Percentiles rank a stretch among this genome's conserved stretches.
These are phyloP conservation scores for Termitomyces sp. DNA, from an alignment of 768 basidiomycete species.

Conservation along the genomic window DNA sequence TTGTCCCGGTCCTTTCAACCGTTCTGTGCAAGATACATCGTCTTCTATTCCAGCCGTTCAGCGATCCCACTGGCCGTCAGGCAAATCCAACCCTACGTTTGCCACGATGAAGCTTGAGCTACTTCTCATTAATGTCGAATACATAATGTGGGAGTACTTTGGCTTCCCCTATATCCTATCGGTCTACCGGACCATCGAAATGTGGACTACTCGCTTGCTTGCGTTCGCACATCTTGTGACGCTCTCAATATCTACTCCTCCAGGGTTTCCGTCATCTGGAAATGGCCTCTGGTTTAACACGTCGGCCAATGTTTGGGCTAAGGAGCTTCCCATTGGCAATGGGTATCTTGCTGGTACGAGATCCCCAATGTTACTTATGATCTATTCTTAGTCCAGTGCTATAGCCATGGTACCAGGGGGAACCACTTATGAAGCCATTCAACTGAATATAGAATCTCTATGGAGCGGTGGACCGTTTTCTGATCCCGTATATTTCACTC, in stretches of 20 bases:
- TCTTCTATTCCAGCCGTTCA: slow-evolving; percentile 2
- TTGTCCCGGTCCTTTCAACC: slow-evolving; percentile 10
- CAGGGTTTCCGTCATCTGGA: slow-evolving; percentile 62
- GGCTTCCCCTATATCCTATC: slow-evolving; percentile 8
- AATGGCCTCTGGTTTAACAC: slow-evolving; percentile 69
- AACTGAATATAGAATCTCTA: slow-evolving; percentile 70
- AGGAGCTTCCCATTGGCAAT: slow-evolving; percentile 68
- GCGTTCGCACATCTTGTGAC: slow-evolving; percentile 17
- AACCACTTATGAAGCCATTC: slow-evolving; percentile 50
- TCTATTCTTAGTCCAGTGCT: neutral
- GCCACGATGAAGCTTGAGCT: slow-evolving; percentile 16
- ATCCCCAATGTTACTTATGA: neutral
- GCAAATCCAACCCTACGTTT: neutral
- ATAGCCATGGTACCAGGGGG: slow-evolving; percentile 65
- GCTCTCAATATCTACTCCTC: slow-evolving; percentile 21
- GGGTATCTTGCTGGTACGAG: slow-evolving; percentile 58
- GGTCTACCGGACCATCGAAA: slow-evolving; percentile 12
- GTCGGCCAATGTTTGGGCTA: slow-evolving; percentile 49
- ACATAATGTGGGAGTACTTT: slow-evolving; percentile 13
- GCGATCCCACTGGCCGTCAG: neutral
- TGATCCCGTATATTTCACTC: slow-evolving; percentile 42
- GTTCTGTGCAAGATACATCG: slow-evolving; percentile 12
- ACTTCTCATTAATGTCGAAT: slow-evolving; percentile 3
- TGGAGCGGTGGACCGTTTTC: slow-evolving; percentile 74
- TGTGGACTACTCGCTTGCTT: slow-evolving; percentile 20